phyloP scores from a whole-genome alignment of 2,329 filamentous ascomycete species.

The Ophiostoma angusticollis region DNA sequence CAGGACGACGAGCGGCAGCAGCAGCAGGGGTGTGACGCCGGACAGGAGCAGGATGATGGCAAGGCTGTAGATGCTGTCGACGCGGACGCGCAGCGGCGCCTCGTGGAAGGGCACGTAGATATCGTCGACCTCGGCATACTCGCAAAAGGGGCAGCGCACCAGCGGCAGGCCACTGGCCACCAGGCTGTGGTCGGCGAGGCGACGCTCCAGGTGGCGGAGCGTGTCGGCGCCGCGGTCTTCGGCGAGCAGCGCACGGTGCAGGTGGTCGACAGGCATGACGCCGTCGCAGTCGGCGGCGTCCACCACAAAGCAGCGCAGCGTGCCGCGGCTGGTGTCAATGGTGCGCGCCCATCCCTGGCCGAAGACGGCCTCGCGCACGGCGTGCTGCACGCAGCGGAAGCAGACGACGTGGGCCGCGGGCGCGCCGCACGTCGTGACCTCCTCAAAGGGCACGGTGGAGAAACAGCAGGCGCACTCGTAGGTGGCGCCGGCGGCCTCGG shows the following conservation, averaged over 20 bases:
- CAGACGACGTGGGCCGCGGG: constrained; percentile 57
- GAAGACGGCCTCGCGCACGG: constrained; percentile 77
- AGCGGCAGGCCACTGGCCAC: constrained; percentile 61
- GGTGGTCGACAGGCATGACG: constrained; percentile 54
- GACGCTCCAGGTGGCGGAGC: constrained; percentile 62
- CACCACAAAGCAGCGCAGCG: constrained; percentile 72
- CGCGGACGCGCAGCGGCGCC: constrained; percentile 42
- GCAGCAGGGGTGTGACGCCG: constrained; percentile 41
- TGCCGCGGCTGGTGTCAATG: constrained; percentile 59
- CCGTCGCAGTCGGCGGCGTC: constrained; percentile 58
- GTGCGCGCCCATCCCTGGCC: constrained; percentile 83
- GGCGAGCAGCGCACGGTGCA: constrained; percentile 58
- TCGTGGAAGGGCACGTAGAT: constrained; percentile 48
- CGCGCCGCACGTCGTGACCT: constrained; percentile 58
- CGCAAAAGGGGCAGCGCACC: constrained; percentile 78
- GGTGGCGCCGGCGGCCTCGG: constrained; percentile 40
- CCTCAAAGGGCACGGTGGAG: constrained; percentile 55
- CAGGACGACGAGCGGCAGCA: constrained; percentile 36
- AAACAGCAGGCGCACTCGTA: constrained; percentile 74
- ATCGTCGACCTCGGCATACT: constrained; percentile 79
- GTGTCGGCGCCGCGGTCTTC: constrained; percentile 59
- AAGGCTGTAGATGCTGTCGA: constrained; percentile 34
- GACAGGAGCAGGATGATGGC: constrained; percentile 40
- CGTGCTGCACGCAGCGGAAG: constrained; percentile 69
- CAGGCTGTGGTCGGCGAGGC: constrained; percentile 64